Evolutionary conservation across 2,329 filamentous ascomycete genomes (phyloP).

Genomic region (Fonsecaea erecta): DNA sequence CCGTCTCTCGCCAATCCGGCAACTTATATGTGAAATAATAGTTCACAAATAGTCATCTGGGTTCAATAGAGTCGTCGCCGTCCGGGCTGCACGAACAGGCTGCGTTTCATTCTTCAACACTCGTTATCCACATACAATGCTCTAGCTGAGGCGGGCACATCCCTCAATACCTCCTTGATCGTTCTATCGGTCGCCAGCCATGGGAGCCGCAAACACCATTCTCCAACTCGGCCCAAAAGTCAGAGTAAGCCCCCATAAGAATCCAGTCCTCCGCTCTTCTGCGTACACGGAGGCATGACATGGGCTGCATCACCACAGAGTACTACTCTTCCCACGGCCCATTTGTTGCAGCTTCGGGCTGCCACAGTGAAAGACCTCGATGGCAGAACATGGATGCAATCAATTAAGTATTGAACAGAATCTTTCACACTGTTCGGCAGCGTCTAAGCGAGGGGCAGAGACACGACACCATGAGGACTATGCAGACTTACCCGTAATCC

Average conservation of each 20-base stretch:
- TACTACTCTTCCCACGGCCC: constrained; percentile 50
- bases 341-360: constrained; percentile 54
- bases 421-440: constrained; percentile 20
- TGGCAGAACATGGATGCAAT: constrained; percentile 55
- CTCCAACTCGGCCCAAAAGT: too few relatives aligned
- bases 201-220: too few relatives aligned
- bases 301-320: constrained; percentile 58
- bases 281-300: constrained; percentile 56
- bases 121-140: neutral
- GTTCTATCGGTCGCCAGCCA: too few relatives aligned
- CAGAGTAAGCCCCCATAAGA: too few relatives aligned
- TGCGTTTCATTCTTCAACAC: neutral
- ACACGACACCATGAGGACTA: neutral
- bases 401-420: constrained; percentile 46
- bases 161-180: neutral
- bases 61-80: neutral
- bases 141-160: neutral
- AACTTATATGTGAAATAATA: constrained; percentile 2
- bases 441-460: neutral
- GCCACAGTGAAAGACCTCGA: constrained; percentile 54
- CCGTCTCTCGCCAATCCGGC: neutral
- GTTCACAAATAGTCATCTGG: too few relatives aligned
- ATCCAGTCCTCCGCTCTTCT: too few relatives aligned
- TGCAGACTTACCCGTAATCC: constrained; percentile 31
- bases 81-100: neutral